A percentile compares a stretch with the other conserved stretches of the same genome.
Conservation (phyloP, 495 filamentous ascomycete genomes). For the Penicillium ucsense region DNA sequence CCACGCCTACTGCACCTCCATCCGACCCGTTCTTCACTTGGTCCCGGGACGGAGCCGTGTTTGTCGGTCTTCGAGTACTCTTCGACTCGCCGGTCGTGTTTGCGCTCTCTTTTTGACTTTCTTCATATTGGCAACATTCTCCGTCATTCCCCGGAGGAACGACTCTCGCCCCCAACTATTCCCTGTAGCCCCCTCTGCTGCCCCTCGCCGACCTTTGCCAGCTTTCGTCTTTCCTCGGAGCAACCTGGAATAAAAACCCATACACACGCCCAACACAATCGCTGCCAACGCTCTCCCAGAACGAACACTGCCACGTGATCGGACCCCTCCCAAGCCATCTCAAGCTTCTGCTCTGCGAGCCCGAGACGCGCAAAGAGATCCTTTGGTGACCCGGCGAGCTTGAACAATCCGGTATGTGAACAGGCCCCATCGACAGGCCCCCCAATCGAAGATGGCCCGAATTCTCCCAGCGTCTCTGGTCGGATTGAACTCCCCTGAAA, state of each 20-base stretch:
- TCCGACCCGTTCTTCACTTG: neutral
- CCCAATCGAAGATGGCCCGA: neutral
- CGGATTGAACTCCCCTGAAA: neutral
- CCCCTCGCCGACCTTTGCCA: neutral
- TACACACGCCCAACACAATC: too few species aligned
- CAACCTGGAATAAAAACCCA: too few species aligned
- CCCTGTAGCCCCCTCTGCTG: neutral
- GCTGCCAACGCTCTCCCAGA: too few species aligned
- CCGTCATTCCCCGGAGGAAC: constrained; percentile 34
- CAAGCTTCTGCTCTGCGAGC: too few species aligned
- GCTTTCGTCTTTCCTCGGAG: neutral
- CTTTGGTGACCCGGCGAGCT: neutral
- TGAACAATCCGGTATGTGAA: constrained; percentile 15
- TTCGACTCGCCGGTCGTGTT: too few species aligned
- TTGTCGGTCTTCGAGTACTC: neutral
- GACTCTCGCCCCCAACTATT: constrained; percentile 7
- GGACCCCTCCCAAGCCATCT: neutral
- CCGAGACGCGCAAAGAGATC: neutral
- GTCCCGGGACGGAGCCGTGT: too few species aligned
- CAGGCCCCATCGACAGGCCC: neutral
- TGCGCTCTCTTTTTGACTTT: constrained; percentile 5
- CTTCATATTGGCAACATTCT: constrained; percentile 3
- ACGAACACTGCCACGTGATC: too few species aligned
- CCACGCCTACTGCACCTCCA: constrained; percentile 5
- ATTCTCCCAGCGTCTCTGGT: neutral